Evolutionary conservation across 2,329 filamentous ascomycete species (phyloP).

Genomic region (Colletotrichum graminicola): DNA sequence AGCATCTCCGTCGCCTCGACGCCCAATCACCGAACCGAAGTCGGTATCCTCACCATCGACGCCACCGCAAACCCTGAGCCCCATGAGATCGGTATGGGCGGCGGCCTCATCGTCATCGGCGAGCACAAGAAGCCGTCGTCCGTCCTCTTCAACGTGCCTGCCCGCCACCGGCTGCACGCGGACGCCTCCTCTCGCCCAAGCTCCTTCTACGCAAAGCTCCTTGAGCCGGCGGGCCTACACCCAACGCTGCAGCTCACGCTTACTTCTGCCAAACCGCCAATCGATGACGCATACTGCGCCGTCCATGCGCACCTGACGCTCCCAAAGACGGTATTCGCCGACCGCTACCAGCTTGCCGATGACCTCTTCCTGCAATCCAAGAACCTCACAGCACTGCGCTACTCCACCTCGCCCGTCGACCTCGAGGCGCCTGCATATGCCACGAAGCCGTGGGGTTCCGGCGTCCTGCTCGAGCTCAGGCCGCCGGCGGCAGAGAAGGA

Average conservation of each 20-base stretch:
- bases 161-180: slow-evolving; percentile 75
- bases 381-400: slow-evolving; percentile 76
- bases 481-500: slow-evolving; percentile 59
- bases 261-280: slow-evolving; percentile 62
- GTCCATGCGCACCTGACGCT: slow-evolving; percentile 86
- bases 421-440: slow-evolving; percentile 92
- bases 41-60: slow-evolving; percentile 81
- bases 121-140: slow-evolving; percentile 79
- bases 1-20: slow-evolving; percentile 56
- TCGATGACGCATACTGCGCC: slow-evolving; percentile 71
- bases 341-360: slow-evolving; percentile 87
- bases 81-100: slow-evolving; percentile 83
- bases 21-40: slow-evolving; percentile 73
- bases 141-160: slow-evolving; percentile 85
- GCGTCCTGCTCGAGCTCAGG: slow-evolving; percentile 79
- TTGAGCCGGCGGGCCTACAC: slow-evolving; percentile 83
- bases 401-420: slow-evolving; percentile 82
- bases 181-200: slow-evolving; percentile 44
- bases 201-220: slow-evolving; percentile 73
- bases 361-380: slow-evolving; percentile 83
- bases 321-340: slow-evolving; percentile 84
- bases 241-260: slow-evolving; percentile 81
- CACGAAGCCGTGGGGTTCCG: slow-evolving; percentile 81
- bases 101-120: slow-evolving; percentile 82
- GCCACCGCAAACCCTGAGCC: slow-evolving; percentile 69